A percentile compares a stretch with the other conserved stretches of the same genome.
Evolutionary conservation across 2,329 filamentous ascomycete species (phyloP).

Genomic region (Thielaviopsis ethacetica): DNA sequence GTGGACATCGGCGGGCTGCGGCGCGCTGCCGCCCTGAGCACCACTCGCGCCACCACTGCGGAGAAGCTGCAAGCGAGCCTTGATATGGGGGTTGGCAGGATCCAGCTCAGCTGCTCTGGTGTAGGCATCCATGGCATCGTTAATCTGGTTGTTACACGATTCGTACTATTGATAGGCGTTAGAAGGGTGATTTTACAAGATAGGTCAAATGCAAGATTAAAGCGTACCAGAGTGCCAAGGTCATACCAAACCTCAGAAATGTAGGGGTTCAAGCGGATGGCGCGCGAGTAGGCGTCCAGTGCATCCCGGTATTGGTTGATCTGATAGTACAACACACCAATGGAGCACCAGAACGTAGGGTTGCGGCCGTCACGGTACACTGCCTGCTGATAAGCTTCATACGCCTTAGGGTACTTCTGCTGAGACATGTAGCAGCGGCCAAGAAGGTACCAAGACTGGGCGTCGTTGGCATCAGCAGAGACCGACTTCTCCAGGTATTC

Average conservation of each 20-base stretch:
- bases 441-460: conserved; percentile 96
- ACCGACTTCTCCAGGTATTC: conserved; percentile 97
- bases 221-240: conserved; percentile 75
- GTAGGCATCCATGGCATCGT: conserved; percentile 89
- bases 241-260: conserved; percentile 99
- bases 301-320: conserved; percentile 99
- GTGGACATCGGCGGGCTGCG: conserved; percentile 91
- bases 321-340: conserved; percentile 96
- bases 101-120: conserved; percentile 88
- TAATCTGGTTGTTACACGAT: conserved; percentile 97
- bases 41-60: conserved; percentile 64
- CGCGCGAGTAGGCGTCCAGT: conserved; percentile 89
- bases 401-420: conserved; percentile 96
- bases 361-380: conserved; percentile 96
- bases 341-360: conserved; percentile 98
- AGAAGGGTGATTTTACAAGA: conserved; percentile 17
- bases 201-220: conserved; percentile 11
- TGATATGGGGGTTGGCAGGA: conserved; percentile 86
- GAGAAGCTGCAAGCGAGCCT: conserved; percentile 77
- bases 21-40: conserved; percentile 48
- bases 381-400: conserved; percentile 95
- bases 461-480: conserved; percentile 78
- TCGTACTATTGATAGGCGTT: conserved; percentile 52
- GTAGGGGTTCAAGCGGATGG: conserved; percentile 90
- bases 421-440: conserved; percentile 99